These are phyloP conservation scores for Geotrichum cucujoidarum DNA, from an alignment of 1,139 yeast genomes.

Conservation along the genomic window DNA sequence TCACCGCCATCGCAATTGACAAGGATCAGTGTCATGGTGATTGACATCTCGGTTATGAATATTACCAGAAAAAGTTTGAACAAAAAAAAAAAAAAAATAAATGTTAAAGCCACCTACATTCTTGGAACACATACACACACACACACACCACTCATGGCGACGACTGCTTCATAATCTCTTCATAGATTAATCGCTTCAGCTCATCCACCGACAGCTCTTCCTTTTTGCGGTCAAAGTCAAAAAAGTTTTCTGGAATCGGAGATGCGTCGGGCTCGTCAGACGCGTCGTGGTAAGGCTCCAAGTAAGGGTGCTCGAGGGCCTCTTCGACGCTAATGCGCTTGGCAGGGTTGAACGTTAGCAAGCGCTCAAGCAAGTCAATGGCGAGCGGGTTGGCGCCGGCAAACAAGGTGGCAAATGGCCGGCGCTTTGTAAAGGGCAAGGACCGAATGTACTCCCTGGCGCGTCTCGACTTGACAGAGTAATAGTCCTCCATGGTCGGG, in stretches of 20 bases:
- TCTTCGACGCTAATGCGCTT: constrained; percentile 74
- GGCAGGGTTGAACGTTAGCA: constrained; percentile 75
- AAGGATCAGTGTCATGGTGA: too few species aligned
- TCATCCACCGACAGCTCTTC: constrained; percentile 66
- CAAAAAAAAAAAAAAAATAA: too few species aligned
- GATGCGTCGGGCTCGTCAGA: constrained; percentile 75
- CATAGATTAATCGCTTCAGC: constrained; percentile 63
- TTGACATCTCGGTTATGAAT: neutral
- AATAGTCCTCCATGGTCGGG: constrained; percentile 76
- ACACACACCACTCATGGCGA: neutral
- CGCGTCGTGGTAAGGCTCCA: constrained; percentile 73
- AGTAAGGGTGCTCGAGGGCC: constrained; percentile 79
- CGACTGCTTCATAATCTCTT: constrained; percentile 49
- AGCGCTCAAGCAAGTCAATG: constrained; percentile 65
- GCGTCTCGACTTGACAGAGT: constrained; percentile 71
- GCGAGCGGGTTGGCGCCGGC: constrained; percentile 62
- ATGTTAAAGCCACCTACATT: too few species aligned
- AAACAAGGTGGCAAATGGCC: constrained; percentile 51
- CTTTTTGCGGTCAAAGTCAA: constrained; percentile 74
- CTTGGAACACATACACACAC: neutral
- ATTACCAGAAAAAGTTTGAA: too few species aligned
- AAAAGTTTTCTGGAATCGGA: constrained; percentile 71
- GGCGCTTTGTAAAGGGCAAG: constrained; percentile 59
- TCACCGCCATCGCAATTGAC: too few species aligned
- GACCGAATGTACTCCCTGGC: constrained; percentile 83